Evolutionary conservation across 2,329 filamentous ascomycete genomes (phyloP), one percentile per base, ranked within the genome.

Genomic region (Aspergillus amoenus): DNA sequence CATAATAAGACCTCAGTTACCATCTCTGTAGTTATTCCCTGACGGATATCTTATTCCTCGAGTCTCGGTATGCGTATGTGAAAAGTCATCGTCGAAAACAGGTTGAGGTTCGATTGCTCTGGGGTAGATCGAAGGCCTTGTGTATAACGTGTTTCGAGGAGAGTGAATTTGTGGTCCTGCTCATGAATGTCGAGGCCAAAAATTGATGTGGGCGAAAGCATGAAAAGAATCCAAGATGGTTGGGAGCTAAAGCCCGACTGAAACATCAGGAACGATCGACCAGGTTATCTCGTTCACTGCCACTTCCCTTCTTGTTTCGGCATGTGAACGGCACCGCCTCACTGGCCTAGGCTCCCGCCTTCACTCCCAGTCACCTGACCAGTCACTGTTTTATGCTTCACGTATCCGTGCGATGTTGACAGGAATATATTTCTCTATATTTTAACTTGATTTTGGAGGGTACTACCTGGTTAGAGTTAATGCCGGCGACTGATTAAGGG

Each of bases 91-190:
- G 48, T 54, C 61, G 55, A 59, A 60, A 65, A 64, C 58, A 60
- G 68, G 58, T 27, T 52, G 59, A 46, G 63, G 53, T 56, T 47
- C 37, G 63, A 48, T 45, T 62, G 67, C 48, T 30, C 27, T 59
- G 62, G 37, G 76, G 76, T 58, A 74, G 71, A 58, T 72, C 75
- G 59, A 73, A 71, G 61, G 75, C 73, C 69, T 74, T 72, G 61
- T 75, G 75, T 61, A 78, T 65, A 61, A 76, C 73, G 48, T 75
- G 71, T 64, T 78, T 76, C 58, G 76, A 73, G 47, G 79, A 65
- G 56, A 76, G 71, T 41, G 77, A 77, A 30, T 70, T 70, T 51
- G 79, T 69, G 49, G 76, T 75, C 64, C 73, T 71, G 68, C 71
- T 79, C 77, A 80, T 80, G 41, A 39, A 52, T 24, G 15, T 18